Evolutionary conservation across 2,329 filamentous ascomycete species (phyloP).

Genomic region (Fonsecaea pugnacius): DNA sequence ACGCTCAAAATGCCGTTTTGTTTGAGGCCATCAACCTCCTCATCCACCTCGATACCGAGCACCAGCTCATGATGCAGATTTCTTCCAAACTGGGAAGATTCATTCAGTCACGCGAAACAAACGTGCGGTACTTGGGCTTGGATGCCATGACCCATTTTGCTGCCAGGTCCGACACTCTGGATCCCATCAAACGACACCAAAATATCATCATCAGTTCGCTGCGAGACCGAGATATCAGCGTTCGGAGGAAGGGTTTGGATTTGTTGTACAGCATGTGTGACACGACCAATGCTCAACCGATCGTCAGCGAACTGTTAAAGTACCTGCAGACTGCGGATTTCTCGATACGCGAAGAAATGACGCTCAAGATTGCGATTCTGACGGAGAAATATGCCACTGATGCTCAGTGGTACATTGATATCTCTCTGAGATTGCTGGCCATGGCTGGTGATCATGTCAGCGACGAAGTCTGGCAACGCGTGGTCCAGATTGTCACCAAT

Average conservation of each 20-base stretch:
- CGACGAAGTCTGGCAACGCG: slow-evolving; percentile 98
- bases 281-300: slow-evolving; percentile 86
- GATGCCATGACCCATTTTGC: slow-evolving; percentile 99
- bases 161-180: slow-evolving; percentile 87
- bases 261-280: slow-evolving; percentile 99
- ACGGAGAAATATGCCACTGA: slow-evolving; percentile 99
- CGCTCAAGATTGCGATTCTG: slow-evolving; percentile 95
- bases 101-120: slow-evolving; percentile 95
- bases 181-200: slow-evolving; percentile 98
- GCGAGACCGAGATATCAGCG: slow-evolving; percentile 94
- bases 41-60: slow-evolving; percentile 95
- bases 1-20: slow-evolving; percentile 94
- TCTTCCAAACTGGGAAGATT: slow-evolving; percentile 89
- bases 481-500: slow-evolving; percentile 98
- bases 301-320: slow-evolving; percentile 89
- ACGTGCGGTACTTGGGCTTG: slow-evolving; percentile 91
- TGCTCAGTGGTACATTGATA: slow-evolving; percentile 99
- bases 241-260: slow-evolving; percentile 92
- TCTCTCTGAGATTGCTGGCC: slow-evolving; percentile 88
- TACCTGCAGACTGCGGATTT: slow-evolving; percentile 97
- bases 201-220: slow-evolving; percentile 93
- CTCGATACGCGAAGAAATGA: slow-evolving; percentile 98
- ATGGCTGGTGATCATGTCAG: slow-evolving; percentile 98
- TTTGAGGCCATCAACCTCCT: slow-evolving; percentile 99
- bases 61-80: slow-evolving; percentile 93